Evolutionary conservation across 352 stramenopile species (phyloP), one percentile per base, ranked within the genome.

Genomic region (Elongisporangium anandrum): DNA sequence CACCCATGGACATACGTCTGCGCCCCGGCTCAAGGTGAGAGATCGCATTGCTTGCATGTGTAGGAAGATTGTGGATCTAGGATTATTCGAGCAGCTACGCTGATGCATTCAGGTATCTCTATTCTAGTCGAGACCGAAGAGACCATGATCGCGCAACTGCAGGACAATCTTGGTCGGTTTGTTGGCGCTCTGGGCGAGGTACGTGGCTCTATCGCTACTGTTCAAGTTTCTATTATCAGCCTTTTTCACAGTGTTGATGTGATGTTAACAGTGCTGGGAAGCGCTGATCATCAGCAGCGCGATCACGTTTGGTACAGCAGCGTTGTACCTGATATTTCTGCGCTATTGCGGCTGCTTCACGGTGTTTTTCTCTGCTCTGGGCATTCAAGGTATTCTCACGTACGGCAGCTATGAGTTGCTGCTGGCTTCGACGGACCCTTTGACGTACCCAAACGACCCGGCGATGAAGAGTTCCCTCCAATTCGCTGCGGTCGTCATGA

Each of bases 131-230:
- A 70, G 34, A 76, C 72, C 8, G 73, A 87, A 51, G 52, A 68
- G 13, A 64, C 80, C 38, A 77, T 91, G 72, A 86, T 90, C 57
- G 64, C 69, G 9, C 79, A 92, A 58, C 65, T 92, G 19, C 81
- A 94, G 57, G 85, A 94, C 51, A 87, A 72, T 2, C 29, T 87
- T 15, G 85, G 85, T 9, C 76, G 79, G 19, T 92, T 92, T 59
- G 81, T 94, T n/a, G 85, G 85, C n/a, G 81, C 77, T 12, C 61
- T 94, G 21, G 72, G 75, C 19, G 80, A 87, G 63, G 81, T 91
- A 75, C 16, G 70, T 49, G 17, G n/a, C 17, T 19, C 24, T 39
- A 34, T 56, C 5, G 9, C 54, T 48, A 7, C 24, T 8, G 24
- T 8, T 34, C 24, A 8, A 7, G 24, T n/a, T n/a, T n/a, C n/a